Base-by-base conservation (phyloP, 306 rosid genomes). In the Castanospermum australe region DNA sequence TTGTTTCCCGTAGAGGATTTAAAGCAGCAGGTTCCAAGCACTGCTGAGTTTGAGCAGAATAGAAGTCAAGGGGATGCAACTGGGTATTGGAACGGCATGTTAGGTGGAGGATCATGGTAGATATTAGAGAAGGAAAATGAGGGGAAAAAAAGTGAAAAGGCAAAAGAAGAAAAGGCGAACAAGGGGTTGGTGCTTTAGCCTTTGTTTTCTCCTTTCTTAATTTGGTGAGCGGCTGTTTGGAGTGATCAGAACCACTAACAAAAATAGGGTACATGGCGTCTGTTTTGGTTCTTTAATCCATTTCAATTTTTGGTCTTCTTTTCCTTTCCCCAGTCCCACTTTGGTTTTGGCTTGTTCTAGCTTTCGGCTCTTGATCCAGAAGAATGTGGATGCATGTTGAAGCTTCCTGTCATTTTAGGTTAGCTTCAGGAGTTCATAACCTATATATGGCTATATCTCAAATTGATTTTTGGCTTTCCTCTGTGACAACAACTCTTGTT, bases 41-140 rank as follows among this genome's bases (percentile, higher is more conserved):
- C 79, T 1, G 67, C 75, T 54, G 89, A 87, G 56, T 91, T 88
- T 71, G 89, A 87, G 67, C 87, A 82, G 24, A 87, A 77, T 71
- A 86, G 91, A 77, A 83, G 74, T 41, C 90, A 82, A 79, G 92
- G 82, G n/a, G 93, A 87, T 88, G 81, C 94, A 76, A 38, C 82
- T 76, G 94, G 90, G 18, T 94, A 82, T 87, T 95, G 98, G 99
- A 92, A 73, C 79, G 97, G 99, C 68, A 88, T 92, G 95, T 83
- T 91, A 70, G 98, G 97, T 76, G 99, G 97, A 24, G 97, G 97
- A 75, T 88, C 95, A 41, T 95, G 99, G 99, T 92, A 90, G 89
- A 81, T 77, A 79, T 2, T 67, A 59, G 21, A 25, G 28, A 13
- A 56, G 35, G 3, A 10, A 60, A 30, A 61, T 55, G 33, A n/a